These are phyloP conservation scores for Aspergillus sp. DNA, from an alignment of 2,329 filamentous ascomycete genomes.

Conservation along the genomic window DNA sequence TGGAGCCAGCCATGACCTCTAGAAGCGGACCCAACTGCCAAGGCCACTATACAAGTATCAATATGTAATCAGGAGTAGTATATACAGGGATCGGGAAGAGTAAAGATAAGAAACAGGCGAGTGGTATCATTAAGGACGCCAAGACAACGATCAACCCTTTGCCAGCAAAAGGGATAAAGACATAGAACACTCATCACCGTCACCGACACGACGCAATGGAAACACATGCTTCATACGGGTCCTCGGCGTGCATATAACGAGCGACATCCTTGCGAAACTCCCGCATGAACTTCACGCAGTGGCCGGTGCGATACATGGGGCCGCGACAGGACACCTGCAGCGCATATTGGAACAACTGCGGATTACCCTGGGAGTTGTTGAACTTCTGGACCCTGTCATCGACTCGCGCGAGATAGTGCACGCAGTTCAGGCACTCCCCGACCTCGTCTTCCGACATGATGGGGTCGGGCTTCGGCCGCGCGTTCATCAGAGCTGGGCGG, in stretches of 20 bases:
- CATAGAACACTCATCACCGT: not conserved
- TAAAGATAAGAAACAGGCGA: not conserved
- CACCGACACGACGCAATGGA: slow-evolving; percentile 4
- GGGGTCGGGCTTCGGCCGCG: not conserved
- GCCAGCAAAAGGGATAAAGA: not conserved
- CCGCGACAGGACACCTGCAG: slow-evolving; percentile 16
- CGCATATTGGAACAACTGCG: slow-evolving; percentile 17
- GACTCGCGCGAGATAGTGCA: slow-evolving; percentile 15
- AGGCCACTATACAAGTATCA: too few species aligned
- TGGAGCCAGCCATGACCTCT: too few species aligned
- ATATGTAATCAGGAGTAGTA: not conserved
- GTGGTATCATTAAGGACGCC: not conserved
- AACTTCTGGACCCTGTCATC: slow-evolving; percentile 10
- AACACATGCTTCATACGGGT: slow-evolving; percentile 16
- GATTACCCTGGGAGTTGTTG: slow-evolving; percentile 8
- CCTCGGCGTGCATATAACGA: slow-evolving; percentile 12
- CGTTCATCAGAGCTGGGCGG: not conserved
- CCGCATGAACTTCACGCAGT: slow-evolving; percentile 16
- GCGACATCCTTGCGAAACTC: slow-evolving; percentile 11
- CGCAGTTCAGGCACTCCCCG: slow-evolving; percentile 15
- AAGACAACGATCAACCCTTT: not conserved
- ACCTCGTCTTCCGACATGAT: not conserved
- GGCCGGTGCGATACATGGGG: slow-evolving; percentile 3
- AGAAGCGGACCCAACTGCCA: too few species aligned
- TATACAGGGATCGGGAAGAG: not conserved